These are phyloP conservation scores for Fusarium continuum DNA, from an alignment of 2,329 filamentous ascomycete species.

Conservation along the genomic window DNA sequence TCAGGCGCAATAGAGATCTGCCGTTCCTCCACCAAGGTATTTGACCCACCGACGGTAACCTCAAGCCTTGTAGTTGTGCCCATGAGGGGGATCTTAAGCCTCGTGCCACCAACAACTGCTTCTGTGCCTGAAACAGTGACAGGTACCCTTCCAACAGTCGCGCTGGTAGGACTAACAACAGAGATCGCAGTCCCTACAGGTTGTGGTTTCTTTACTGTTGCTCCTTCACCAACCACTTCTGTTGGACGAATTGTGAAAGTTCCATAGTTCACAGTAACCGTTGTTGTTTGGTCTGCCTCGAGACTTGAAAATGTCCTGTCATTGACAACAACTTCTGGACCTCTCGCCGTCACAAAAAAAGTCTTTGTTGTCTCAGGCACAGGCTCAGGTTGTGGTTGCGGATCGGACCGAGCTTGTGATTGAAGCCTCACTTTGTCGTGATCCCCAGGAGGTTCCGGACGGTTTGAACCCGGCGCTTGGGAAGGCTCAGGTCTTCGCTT, in stretches of 20 bases:
- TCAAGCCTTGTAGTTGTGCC: constrained; percentile 51
- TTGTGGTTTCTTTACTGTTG: constrained; percentile 55
- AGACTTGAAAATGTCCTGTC: constrained; percentile 55
- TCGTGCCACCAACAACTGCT: constrained; percentile 54
- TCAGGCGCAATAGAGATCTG: constrained; percentile 49
- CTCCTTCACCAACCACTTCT: constrained; percentile 55
- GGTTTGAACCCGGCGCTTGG: not conserved
- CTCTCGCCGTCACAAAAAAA: constrained; percentile 57
- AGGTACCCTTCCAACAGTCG: constrained; percentile 51
- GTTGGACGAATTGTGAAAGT: constrained; percentile 61
- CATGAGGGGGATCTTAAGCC: constrained; percentile 52
- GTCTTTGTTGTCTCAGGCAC: constrained; percentile 20
- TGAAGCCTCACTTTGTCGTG: not conserved
- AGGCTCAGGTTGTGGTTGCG: constrained; percentile 2
- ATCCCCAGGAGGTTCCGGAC: not conserved
- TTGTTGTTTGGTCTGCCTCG: constrained; percentile 50
- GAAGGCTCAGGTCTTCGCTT: constrained; percentile 36
- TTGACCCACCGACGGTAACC: constrained; percentile 50
- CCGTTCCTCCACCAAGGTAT: constrained; percentile 47
- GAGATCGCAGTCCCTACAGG: constrained; percentile 45
- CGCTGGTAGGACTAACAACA: constrained; percentile 50
- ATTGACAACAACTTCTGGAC: constrained; percentile 58
- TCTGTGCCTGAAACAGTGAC: constrained; percentile 55
- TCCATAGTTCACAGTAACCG: constrained; percentile 52
- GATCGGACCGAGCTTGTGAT: not conserved